These are phyloP conservation scores for Boletus patriciae DNA, from an alignment of 768 basidiomycete genomes.

Conservation along the genomic window DNA sequence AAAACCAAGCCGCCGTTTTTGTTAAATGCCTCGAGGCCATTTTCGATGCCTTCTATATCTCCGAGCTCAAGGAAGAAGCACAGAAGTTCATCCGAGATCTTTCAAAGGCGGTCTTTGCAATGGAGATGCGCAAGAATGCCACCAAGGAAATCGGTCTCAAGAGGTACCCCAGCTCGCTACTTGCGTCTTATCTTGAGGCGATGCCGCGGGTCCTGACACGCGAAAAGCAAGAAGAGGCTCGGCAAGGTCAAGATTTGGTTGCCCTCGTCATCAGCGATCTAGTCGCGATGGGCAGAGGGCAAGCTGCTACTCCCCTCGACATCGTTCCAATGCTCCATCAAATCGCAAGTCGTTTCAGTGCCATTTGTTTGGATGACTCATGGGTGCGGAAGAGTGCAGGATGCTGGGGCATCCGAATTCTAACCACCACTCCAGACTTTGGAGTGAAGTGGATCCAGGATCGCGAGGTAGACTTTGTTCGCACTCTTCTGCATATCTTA, in stretches of 20 bases:
- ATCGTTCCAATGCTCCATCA: slow-evolving; percentile 73
- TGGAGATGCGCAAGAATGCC: slow-evolving; percentile 66
- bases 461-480: slow-evolving; percentile 85
- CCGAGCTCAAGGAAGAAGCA: slow-evolving; percentile 69
- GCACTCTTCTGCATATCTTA: slow-evolving; percentile 85
- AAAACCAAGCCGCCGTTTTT: slow-evolving; percentile 76
- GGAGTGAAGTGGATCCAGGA: slow-evolving; percentile 80
- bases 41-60: slow-evolving; percentile 70
- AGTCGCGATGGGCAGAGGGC: slow-evolving; percentile 50
- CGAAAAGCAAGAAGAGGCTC: slow-evolving; percentile 58
- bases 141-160: slow-evolving; percentile 53
- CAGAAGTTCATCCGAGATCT: slow-evolving; percentile 68
- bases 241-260: slow-evolving; percentile 60
- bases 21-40: slow-evolving; percentile 68
- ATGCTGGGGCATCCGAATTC: slow-evolving; percentile 78
- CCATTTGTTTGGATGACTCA: slow-evolving; percentile 86
- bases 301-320: slow-evolving; percentile 51
- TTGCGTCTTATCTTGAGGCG: slow-evolving; percentile 77
- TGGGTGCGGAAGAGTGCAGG: slow-evolving; percentile 92
- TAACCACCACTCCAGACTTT: slow-evolving; percentile 69
- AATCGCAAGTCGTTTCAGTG: slow-evolving; percentile 77
- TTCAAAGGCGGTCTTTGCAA: slow-evolving; percentile 67
- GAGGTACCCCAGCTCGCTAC: slow-evolving; percentile 54
- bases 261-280: slow-evolving; percentile 65
- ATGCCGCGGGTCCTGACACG: slow-evolving; percentile 74